These are phyloP conservation scores for Erigeron canadensis DNA, from an alignment of 129 eudicot genomes.

Conservation along the genomic window DNA sequence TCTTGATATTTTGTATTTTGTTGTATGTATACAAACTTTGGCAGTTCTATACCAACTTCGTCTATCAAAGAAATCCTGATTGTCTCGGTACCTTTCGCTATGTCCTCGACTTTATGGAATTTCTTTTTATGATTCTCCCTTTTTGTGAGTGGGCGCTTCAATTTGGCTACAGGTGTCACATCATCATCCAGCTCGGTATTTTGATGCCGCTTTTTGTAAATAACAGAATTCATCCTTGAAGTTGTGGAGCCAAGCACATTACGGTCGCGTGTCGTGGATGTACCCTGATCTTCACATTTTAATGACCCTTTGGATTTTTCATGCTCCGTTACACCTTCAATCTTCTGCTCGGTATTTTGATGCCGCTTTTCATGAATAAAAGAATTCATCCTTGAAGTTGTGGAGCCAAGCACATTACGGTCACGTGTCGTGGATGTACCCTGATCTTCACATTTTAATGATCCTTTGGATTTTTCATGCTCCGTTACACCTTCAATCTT, in stretches of 20 bases:
- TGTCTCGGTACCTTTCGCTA: slow-evolving; percentile 61
- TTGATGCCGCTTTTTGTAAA: slow-evolving; percentile 27
- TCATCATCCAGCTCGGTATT: slow-evolving; percentile 25
- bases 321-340: slow-evolving; percentile 19
- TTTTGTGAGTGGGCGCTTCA: slow-evolving; percentile 14
- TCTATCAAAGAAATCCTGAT: slow-evolving; percentile 53
- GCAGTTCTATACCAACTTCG: slow-evolving; percentile 48
- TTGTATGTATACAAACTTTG: slow-evolving; percentile 50
- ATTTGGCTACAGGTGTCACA: slow-evolving; percentile 19
- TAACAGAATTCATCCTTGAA: slow-evolving; percentile 16
- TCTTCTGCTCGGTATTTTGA: too few relatives aligned
- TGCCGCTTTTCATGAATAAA: slow-evolving; percentile 26
- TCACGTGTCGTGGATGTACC: slow-evolving; percentile 31
- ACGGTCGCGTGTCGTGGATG: slow-evolving; percentile 27
- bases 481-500: slow-evolving; percentile 28
- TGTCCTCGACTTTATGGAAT: slow-evolving; percentile 38
- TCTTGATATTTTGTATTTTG: slow-evolving; percentile 47
- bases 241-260: slow-evolving; percentile 24
- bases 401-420: slow-evolving; percentile 28
- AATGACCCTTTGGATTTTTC: slow-evolving; percentile 25
- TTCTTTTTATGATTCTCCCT: slow-evolving; percentile 20
- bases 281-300: slow-evolving; percentile 33
- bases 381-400: slow-evolving; percentile 10
- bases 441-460: slow-evolving; percentile 28
- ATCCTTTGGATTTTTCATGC: slow-evolving; percentile 26